phyloP scores from a whole-genome alignment of 331 rosid genomes.

The Malus hybrid region DNA sequence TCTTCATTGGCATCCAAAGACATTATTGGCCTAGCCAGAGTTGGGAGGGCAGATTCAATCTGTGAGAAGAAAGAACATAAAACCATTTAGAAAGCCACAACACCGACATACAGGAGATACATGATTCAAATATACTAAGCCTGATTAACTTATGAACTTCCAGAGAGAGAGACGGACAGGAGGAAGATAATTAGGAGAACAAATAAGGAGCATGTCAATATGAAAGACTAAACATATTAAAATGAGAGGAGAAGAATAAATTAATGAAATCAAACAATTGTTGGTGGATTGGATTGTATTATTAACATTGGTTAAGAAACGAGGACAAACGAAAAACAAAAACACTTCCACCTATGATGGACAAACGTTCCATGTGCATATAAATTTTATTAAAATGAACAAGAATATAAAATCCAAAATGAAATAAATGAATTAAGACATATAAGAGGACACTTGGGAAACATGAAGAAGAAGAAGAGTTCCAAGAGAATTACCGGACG shows the following conservation, averaged over 20 bases:
- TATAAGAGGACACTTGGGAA: neutral
- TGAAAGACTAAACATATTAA: neutral
- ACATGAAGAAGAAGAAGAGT: neutral
- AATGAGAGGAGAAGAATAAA: neutral
- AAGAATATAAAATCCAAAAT: no score
- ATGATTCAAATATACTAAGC: no score
- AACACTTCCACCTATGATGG: neutral
- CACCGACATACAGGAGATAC: neutral
- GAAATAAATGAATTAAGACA: neutral
- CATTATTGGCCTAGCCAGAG: constrained; percentile 93
- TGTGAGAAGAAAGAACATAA: constrained; percentile 21
- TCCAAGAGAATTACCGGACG: constrained; percentile 55
- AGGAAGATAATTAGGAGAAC: neutral
- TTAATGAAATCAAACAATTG: neutral
- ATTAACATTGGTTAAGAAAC: neutral
- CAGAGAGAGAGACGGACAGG: neutral
- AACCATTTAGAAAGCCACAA: constrained; percentile 12
- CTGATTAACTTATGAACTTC: no score
- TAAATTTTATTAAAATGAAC: no score
- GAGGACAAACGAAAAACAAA: neutral
- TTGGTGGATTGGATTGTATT: neutral
- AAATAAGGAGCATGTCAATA: neutral
- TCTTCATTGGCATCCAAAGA: constrained; percentile 97
- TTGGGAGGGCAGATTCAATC: constrained; percentile 98
- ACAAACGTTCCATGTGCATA: neutral